Base-by-base conservation (phyloP, 2,329 filamentous ascomycete genomes). In the Beauveria rudraprayagi region DNA sequence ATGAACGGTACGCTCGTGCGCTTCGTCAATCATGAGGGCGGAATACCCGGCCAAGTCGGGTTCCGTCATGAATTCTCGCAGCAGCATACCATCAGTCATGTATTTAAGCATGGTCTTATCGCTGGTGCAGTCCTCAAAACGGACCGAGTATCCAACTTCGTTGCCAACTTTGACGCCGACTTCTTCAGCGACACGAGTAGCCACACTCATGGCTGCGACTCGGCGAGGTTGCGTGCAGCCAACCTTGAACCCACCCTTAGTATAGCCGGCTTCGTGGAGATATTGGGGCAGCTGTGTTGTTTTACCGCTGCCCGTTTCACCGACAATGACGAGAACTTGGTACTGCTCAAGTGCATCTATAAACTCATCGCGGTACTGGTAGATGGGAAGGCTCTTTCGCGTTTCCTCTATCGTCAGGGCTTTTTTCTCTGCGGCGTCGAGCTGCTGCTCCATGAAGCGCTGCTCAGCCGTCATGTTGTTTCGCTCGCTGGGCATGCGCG, bases 121-220 rank as follows among this genome's bases (percentile, higher is more conserved):
- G 70, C 86, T 91, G 0, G 92, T 96, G 65, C 87, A 87, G 73
- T 97, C 91, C 71, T 99, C 94, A 68, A 97, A 99, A 63, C 94
- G 89, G 67, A 99, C 96, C 0, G 88, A 88, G 72, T 97, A 99
- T 17, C 94, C 94, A 28, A 97, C 93, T 70, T 97, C 91, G 64
- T 91, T 89, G 1, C 94, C 94, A 11, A 97, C 77, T 71, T 93
- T 92, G 63, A 91, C 88, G 0, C 90, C 92, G 77, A 96, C 90
- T 71, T 99, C 94, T 61, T 97, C 92, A 0, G 93, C 91, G 2
- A 99, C 94, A 80, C 94, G 91, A 50, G 91, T 86, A n/a, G 94
- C 93, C 22, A 97, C 93, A 69, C 89, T 94, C 93, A 97, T 97
- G 34, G 94, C 94, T 3, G 94, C 94, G 11, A 99, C 94, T 78